Evolutionary conservation across 2,329 filamentous ascomycete genomes (phyloP).

Genomic region (Ophiocordyceps camponoti-saundersi): DNA sequence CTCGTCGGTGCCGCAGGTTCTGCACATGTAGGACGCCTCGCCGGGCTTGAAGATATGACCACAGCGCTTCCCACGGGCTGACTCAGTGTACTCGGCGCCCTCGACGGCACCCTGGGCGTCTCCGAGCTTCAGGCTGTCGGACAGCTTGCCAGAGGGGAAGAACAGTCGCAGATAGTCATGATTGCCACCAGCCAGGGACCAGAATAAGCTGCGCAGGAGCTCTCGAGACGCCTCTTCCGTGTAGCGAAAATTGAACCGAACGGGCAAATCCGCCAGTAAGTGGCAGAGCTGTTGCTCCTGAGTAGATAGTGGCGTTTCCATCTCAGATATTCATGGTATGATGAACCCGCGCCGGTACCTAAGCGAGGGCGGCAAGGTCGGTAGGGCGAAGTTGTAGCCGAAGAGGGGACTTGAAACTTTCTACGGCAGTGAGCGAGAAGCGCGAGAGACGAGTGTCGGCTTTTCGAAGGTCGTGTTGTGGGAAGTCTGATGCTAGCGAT

Average conservation of each 20-base stretch:
- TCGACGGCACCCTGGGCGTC: slow-evolving; percentile 85
- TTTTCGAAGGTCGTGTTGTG: not conserved
- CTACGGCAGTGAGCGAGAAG: not conserved
- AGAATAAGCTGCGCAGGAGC: slow-evolving; percentile 69
- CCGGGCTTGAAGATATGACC: slow-evolving; percentile 94
- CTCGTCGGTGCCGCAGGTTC: slow-evolving; percentile 85
- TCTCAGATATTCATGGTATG: slow-evolving; percentile 17
- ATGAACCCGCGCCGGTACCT: not conserved
- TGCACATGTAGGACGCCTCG: slow-evolving; percentile 86
- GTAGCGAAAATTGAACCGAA: slow-evolving; percentile 59
- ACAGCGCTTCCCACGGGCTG: slow-evolving; percentile 81
- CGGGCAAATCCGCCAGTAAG: slow-evolving; percentile 63
- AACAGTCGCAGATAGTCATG: slow-evolving; percentile 60
- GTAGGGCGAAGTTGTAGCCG: not conserved
- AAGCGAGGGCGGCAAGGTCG: not conserved
- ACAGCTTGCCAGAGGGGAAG: slow-evolving; percentile 60
- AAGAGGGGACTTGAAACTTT: not conserved
- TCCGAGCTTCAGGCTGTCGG: slow-evolving; percentile 55
- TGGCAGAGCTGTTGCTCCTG: slow-evolving; percentile 73
- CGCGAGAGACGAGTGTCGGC: not conserved
- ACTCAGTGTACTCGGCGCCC: slow-evolving; percentile 86
- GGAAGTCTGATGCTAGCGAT: not conserved
- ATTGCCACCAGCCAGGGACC: slow-evolving; percentile 63
- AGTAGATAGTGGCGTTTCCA: slow-evolving; percentile 40
- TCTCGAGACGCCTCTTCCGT: slow-evolving; percentile 51